Evolutionary conservation across 176 grass and related monocot species (phyloP), one percentile per base, ranked within the genome.

Genomic region (Avena eriantha): DNA sequence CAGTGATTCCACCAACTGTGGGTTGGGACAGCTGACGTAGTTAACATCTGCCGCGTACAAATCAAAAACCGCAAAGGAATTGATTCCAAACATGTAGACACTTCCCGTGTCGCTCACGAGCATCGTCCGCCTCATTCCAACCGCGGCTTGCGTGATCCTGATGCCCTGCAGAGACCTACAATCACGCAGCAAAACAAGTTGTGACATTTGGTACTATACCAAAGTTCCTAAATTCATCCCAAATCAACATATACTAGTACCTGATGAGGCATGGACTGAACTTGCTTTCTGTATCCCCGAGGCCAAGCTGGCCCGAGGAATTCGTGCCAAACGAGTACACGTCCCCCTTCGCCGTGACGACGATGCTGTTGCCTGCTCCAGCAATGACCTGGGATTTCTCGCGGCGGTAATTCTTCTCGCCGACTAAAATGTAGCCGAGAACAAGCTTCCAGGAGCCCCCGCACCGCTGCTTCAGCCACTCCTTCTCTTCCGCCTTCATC

Each of bases 381-480:
- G 93, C 86, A 47, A 82, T 34, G 22, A 92, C 90, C 72, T 92
- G 90, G 63, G 88, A 71, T 49, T 86, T 92, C 76, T 77, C 93
- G n/a, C 83, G 64, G 11, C 80, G 86, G 72, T 86, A 95, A 77
- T 92, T 90, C 73, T 71, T 83, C 80, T 95, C 93, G 2, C 93
- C 91, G n/a, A 90, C 86, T 67, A 92, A 50, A 80, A 91, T 77
- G 81, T 92, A 95, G 14, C 15, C 60, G 70, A 95, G 86, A 31
- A 95, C 93, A 48, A 89, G 80, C 88, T 95, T 95, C 93, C 93
- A 95, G 23, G 86, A 92, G 16, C 90, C 88, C 1, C 93, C 93
- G 13, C 93, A 92, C 14, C 45, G 22, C 26, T 82, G 71, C 77
- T 92, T 95, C 58, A 95, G 14, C 35, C 41, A 34, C 13, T 87